A percentile compares a stretch with the other conserved stretches of the same genome.
These are phyloP conservation scores for Gymnopilus junonius DNA, from an alignment of 768 basidiomycete genomes.

Conservation along the genomic window DNA sequence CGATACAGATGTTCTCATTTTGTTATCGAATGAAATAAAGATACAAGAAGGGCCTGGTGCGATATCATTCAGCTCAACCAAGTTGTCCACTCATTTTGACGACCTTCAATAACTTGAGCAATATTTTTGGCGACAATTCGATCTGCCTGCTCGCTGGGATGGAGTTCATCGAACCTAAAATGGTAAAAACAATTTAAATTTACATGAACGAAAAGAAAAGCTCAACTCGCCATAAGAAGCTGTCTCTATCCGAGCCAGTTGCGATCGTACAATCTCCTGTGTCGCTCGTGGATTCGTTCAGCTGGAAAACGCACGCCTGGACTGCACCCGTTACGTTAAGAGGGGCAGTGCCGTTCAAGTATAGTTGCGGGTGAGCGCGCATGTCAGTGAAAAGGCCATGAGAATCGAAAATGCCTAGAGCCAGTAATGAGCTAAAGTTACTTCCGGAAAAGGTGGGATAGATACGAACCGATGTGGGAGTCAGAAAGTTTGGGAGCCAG, in stretches of 20 bases:
- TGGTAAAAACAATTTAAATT: neutral
- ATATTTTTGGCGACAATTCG: slow-evolving; percentile 17
- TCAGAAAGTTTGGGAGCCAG: slow-evolving; percentile 51
- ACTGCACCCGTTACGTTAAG: slow-evolving; percentile 60
- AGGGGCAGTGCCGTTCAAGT: slow-evolving; percentile 68
- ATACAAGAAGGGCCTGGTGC: too few relatives aligned
- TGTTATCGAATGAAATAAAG: too few relatives aligned
- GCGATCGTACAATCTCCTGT: slow-evolving; percentile 38
- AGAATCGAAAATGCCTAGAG: slow-evolving; percentile 62
- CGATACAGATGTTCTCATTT: neutral
- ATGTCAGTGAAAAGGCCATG: slow-evolving; percentile 65
- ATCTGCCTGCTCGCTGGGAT: slow-evolving; percentile 18
- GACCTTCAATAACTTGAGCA: slow-evolving; percentile 17
- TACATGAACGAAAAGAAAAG: neutral
- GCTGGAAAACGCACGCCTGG: slow-evolving; percentile 49
- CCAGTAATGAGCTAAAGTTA: neutral
- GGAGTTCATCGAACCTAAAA: slow-evolving; percentile 15
- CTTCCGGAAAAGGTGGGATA: neutral
- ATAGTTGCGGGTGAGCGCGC: slow-evolving; percentile 49
- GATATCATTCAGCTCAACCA: slow-evolving; percentile 16
- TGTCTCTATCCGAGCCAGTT: slow-evolving; percentile 52
- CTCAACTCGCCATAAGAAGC: slow-evolving; percentile 46
- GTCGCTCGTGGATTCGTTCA: slow-evolving; percentile 31
- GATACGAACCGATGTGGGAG: slow-evolving; percentile 58
- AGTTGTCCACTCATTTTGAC: slow-evolving; percentile 14